Base-by-base conservation (phyloP, 768 basidiomycete genomes). In the Auricularia sp. region DNA sequence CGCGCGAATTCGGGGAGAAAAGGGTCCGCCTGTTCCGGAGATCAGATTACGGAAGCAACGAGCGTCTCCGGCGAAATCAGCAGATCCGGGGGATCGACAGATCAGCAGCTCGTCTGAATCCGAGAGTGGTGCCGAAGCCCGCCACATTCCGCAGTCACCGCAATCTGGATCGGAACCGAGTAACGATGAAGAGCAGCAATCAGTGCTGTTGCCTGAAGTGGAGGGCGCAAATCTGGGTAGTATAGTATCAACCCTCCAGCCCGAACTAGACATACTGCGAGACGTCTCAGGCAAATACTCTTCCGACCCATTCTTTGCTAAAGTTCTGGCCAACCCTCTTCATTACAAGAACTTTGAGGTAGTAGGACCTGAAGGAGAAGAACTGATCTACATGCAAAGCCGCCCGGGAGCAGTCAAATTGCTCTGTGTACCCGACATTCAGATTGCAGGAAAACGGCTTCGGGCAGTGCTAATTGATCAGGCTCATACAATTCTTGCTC, bases 401-500 rank as follows among this genome's bases (percentile, higher is more conserved):
- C 4, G 18, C 7, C 16, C 12, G 4, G 47, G 47, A 14, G 47
- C 6, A 3, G 7, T 16, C 3, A 14, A 33, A 35, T 18, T 56
- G 2, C 42, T 68, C 3, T 68, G 66, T 43, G 61, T 68, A 10
- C 67, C 67, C 2, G 66, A 67, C 39, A 64, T 51, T 4, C 6
- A 5, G 6, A 16, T 51, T 3, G 47, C 4, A 5, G 47, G 14
- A 5, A 39, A 21, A 61, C 36, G 62, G 3, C 53, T 66, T 3
- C 43, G 66, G 1, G 66, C 67, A 36, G 63, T 66, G 3, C 29
- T 67, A 2, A 66, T 68, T 18, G 42, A 44, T 1, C 67, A 68
- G 10, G 66, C 67, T 0, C 79, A 80, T 42, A 77, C 75, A 0
- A 1, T 80, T 0, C 62, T 80, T 1, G 79, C 77, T 0, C 79